Percentiles rank a stretch among this genome's conserved stretches.
phyloP scores from a whole-genome alignment of 768 basidiomycete species.

The Suillus lakei region DNA sequence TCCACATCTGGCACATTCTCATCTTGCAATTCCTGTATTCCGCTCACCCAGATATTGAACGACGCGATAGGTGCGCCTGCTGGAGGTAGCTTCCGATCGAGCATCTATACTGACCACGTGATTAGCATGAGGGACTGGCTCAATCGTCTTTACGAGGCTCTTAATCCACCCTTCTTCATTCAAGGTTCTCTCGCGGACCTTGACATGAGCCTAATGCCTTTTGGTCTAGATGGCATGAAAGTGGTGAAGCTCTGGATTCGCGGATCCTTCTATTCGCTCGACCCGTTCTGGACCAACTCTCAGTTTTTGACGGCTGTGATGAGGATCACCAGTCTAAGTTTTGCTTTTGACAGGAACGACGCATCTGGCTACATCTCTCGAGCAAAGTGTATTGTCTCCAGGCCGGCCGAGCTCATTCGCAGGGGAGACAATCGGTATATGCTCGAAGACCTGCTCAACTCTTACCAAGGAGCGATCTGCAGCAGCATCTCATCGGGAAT shows the following conservation, averaged over 20 bases:
- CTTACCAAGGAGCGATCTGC: constrained; percentile 31
- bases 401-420: constrained; percentile 8
- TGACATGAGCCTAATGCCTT: constrained; percentile 41
- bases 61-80: constrained; percentile 11
- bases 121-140: constrained; percentile 41
- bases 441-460: constrained; percentile 36
- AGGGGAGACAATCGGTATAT: constrained; percentile 26
- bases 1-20: constrained; percentile 54
- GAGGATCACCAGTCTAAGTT: constrained; percentile 41
- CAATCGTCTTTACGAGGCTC: constrained; percentile 48
- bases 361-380: constrained; percentile 41
- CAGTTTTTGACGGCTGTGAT: constrained; percentile 47
- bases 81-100: neutral
- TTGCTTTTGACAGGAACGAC: constrained; percentile 41
- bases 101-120: neutral
- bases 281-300: constrained; percentile 11
- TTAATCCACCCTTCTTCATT: constrained; percentile 52
- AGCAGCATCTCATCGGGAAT: constrained; percentile 41
- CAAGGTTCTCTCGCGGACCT: constrained; percentile 52
- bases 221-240: constrained; percentile 39
- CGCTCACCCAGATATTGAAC: constrained; percentile 7
- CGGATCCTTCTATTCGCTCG: constrained; percentile 40
- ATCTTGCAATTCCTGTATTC: constrained; percentile 44
- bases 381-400: constrained; percentile 30
- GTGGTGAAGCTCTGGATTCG: constrained; percentile 52